A percentile compares a stretch with the other conserved stretches of the same genome.
These are phyloP conservation scores for Lasiosphaeria hispida DNA, from an alignment of 495 filamentous ascomycete species.

Conservation along the genomic window DNA sequence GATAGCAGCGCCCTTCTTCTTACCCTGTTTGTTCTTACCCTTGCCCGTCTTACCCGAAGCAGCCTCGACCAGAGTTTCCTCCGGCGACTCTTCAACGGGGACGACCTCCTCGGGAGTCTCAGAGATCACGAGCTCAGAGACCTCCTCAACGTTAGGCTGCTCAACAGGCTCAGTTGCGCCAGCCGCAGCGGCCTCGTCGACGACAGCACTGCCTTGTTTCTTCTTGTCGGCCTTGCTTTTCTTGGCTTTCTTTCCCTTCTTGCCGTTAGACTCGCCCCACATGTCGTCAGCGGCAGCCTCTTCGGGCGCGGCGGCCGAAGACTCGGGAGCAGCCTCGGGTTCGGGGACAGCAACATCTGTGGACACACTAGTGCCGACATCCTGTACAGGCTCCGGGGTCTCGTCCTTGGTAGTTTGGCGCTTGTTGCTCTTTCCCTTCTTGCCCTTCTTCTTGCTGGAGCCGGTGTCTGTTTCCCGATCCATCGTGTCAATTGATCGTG, in stretches of 20 bases:
- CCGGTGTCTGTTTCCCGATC: slow-evolving; percentile 13
- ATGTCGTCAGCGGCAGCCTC: slow-evolving; percentile 14
- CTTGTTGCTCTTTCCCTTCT: slow-evolving; percentile 20
- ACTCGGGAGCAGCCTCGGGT: not conserved
- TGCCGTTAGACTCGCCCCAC: slow-evolving; percentile 16
- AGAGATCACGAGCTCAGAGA: not conserved
- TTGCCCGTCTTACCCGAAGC: slow-evolving; percentile 20
- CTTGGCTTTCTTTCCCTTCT: slow-evolving; percentile 34
- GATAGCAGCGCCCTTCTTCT: slow-evolving; percentile 27
- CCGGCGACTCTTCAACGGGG: not conserved
- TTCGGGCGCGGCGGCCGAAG: not conserved
- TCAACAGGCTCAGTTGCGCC: not conserved
- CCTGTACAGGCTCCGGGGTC: too few species aligned
- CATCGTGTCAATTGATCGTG: slow-evolving; percentile 8
- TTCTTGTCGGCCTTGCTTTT: slow-evolving; percentile 25
- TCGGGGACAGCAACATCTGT: slow-evolving; percentile 10
- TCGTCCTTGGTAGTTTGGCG: slow-evolving; percentile 8
- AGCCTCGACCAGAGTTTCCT: slow-evolving; percentile 8
- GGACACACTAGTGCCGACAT: not conserved
- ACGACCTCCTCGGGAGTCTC: not conserved
- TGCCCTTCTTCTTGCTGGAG: slow-evolving; percentile 20
- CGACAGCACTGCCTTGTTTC: not conserved
- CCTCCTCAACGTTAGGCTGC: slow-evolving; percentile 9
- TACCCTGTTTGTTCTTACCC: slow-evolving; percentile 28
- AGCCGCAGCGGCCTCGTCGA: not conserved